Percentiles rank a stretch among this genome's conserved stretches.
These are phyloP conservation scores for Pilobolus umbonatus DNA, from an alignment of 192 early-diverging fungal genomes.

Conservation along the genomic window DNA sequence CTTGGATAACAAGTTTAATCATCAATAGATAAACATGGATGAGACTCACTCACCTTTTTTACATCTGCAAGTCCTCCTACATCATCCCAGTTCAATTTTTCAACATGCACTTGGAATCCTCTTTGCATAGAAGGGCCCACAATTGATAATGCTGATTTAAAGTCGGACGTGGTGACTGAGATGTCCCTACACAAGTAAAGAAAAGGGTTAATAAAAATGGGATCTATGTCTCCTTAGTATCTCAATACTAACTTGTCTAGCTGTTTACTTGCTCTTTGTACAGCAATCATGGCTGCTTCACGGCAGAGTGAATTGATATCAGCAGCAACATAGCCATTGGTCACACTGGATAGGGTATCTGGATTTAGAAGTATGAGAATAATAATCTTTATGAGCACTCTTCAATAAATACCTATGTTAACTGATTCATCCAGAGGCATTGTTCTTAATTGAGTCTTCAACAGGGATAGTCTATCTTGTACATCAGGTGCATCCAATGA, in stretches of 20 bases:
- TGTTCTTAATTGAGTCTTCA: constrained; percentile 49
- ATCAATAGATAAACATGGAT: neutral
- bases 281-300: constrained; percentile 66
- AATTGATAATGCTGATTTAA: constrained; percentile 54
- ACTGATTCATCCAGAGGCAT: constrained; percentile 53
- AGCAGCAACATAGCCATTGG: constrained; percentile 92
- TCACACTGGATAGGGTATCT: constrained; percentile 48
- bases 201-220: neutral
- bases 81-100: constrained; percentile 69
- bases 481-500: constrained; percentile 72
- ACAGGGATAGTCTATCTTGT: constrained; percentile 53
- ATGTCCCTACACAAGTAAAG: constrained; percentile 5
- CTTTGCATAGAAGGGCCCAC: constrained; percentile 73
- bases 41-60: constrained; percentile 52
- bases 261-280: constrained; percentile 28
- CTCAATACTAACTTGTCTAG: constrained; percentile 8
- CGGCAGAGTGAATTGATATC: constrained; percentile 83
- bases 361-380: constrained; percentile 1
- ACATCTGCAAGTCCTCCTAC: constrained; percentile 84
- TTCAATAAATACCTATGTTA: constrained; percentile 36
- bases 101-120: constrained; percentile 57
- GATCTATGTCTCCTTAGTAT: neutral
- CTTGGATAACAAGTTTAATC: constrained; percentile 7
- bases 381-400: neutral
- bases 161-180: constrained; percentile 52